Evolutionary conservation across 441 rosid species (phyloP), one percentile per base, ranked within the genome.

Genomic region (Corymbia calophylla): DNA sequence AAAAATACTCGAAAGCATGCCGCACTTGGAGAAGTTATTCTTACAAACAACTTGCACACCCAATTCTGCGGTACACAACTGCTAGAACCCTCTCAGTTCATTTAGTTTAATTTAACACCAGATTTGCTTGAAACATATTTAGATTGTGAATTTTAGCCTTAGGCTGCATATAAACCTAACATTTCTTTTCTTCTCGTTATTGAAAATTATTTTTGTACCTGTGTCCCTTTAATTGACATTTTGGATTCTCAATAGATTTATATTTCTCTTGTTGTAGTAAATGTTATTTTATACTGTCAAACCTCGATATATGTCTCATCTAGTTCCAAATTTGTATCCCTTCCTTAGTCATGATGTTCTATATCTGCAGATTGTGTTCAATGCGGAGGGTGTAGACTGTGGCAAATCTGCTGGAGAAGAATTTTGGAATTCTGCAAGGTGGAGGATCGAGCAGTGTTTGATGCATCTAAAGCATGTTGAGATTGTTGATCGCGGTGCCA

Each of bases 351-450:
- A 60, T 60, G 68, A 27, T 60, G 68, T 60, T 60, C 7, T 60
- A 29, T 11, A 60, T 12, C 68, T 60, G 31, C 68, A 60, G 68
- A 12, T 29, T 27, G 8, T 5, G 68, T 60, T 6, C 15, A 60
- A 27, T 3, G 68, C 17, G 2, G 32, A 60, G 8, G 0, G 17
- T 13, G 68, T 12, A 2, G 31, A 14, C 17, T 1, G 0, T 60
- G 4, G 8, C 2, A 0, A 10, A n/a, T 60, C 6, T 12, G 17
- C n/a, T 60, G 31, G 31, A 29, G 17, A 60, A 27, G 68, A 60
- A 60, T 60, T 60, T 60, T 60, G 68, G 68, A 27, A 27, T 60
- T 60, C 12, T 3, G 68, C 12, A 12, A 60, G 2, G 17, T 29
- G 68, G 68, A 60, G 16, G 68, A 60, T 60, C 31, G 11, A 13